A percentile compares a stretch with the other conserved stretches of the same genome.
phyloP scores from a whole-genome alignment of 129 eudicot species.

The Chrysanthemum seticuspe region DNA sequence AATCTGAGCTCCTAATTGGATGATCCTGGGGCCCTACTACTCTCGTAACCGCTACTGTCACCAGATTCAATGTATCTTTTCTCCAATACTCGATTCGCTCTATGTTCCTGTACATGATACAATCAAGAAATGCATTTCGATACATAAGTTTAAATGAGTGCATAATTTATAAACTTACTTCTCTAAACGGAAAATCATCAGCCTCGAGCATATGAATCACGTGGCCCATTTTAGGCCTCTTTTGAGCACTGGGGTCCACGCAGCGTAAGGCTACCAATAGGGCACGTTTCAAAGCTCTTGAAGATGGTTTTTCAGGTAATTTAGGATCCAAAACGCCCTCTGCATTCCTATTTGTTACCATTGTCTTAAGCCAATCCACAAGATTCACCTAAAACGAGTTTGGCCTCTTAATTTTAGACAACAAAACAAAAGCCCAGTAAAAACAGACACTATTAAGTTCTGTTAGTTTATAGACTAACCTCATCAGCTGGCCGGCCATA shows the following conservation, averaged over 20 bases:
- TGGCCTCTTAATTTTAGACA: constrained; percentile 4
- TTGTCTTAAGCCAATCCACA: constrained; percentile 88
- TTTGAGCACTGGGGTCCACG: constrained; percentile 87
- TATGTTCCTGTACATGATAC: constrained; percentile 52
- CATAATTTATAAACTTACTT: constrained; percentile 45
- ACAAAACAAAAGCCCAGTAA: neutral
- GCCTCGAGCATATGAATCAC: constrained; percentile 94
- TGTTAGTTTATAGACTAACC: constrained; percentile 38
- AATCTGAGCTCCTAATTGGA: constrained; percentile 32
- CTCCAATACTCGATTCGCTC: constrained; percentile 56
- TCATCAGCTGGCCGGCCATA: constrained; percentile 84
- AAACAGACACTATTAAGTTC: neutral
- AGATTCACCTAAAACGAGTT: constrained; percentile 61
- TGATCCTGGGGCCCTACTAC: constrained; percentile 42
- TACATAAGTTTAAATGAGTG: neutral
- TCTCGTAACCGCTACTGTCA: constrained; percentile 94
- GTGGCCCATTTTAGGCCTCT: constrained; percentile 95
- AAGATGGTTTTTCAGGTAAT: constrained; percentile 82
- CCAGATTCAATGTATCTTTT: constrained; percentile 65
- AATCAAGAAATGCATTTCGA: neutral
- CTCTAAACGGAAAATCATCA: constrained; percentile 82
- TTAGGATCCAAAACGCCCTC: constrained; percentile 91
- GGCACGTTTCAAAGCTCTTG: constrained; percentile 83
- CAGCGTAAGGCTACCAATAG: constrained; percentile 86
- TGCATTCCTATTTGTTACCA: constrained; percentile 77